phyloP scores from a whole-genome alignment of 2,329 filamentous ascomycete genomes.

The Penicillium thymicola region DNA sequence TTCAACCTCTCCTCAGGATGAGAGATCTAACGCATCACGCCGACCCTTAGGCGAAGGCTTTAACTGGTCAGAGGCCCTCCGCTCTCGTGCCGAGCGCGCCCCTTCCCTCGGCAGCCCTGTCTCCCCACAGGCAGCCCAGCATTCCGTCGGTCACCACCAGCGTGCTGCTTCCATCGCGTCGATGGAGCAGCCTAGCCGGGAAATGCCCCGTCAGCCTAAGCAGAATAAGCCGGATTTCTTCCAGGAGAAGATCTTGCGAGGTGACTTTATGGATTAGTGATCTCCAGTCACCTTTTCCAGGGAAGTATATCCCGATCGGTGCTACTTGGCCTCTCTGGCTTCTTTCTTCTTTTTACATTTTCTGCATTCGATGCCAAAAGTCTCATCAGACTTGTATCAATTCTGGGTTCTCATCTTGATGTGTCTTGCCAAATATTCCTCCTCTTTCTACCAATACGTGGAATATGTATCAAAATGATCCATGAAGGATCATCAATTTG shows the following conservation, averaged over 20 bases:
- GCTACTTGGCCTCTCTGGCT: neutral
- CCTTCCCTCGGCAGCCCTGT: constrained; percentile 41
- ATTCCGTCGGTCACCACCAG: constrained; percentile 46
- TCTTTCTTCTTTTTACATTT: neutral
- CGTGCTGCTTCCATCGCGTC: constrained; percentile 47
- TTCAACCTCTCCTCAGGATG: constrained; percentile 34
- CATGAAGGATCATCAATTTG: neutral
- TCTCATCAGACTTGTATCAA: neutral
- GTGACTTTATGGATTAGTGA: constrained; percentile 89
- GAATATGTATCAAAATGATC: constrained; percentile 4
- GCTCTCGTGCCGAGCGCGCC: constrained; percentile 82
- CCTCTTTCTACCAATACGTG: neutral
- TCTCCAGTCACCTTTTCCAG: neutral
- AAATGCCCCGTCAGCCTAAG: constrained; percentile 46
- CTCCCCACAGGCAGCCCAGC: constrained; percentile 40
- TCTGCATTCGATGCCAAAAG: neutral
- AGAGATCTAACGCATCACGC: constrained; percentile 45
- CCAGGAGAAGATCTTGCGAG: constrained; percentile 95
- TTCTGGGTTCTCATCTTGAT: neutral
- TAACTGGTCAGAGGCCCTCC: constrained; percentile 96
- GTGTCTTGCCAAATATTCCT: neutral
- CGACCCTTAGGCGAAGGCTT: constrained; percentile 76
- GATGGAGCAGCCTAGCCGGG: constrained; percentile 54
- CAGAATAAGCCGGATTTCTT: constrained; percentile 82
- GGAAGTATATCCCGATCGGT: neutral